Evolutionary conservation across 768 basidiomycete species (phyloP).

Genomic region (Boletus rubescentipes): DNA sequence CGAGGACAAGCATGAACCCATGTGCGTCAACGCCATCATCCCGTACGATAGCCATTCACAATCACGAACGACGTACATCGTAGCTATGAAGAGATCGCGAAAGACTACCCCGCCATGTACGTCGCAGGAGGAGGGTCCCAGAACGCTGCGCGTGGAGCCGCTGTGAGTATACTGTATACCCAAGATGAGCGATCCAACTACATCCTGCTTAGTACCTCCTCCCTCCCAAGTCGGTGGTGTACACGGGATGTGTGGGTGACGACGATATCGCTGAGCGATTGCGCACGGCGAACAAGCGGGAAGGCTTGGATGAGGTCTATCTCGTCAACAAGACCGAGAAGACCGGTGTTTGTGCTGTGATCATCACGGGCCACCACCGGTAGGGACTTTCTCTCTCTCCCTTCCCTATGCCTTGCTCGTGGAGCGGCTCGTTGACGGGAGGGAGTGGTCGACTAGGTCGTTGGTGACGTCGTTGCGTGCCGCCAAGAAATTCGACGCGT

Average conservation of each 20-base stretch:
- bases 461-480: slow-evolving; percentile 88
- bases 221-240: slow-evolving; percentile 85
- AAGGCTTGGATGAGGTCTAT: slow-evolving; percentile 87
- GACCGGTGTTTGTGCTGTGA: slow-evolving; percentile 95
- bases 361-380: slow-evolving; percentile 93
- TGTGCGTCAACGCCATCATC: slow-evolving; percentile 46
- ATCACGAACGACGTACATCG: background rate
- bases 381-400: slow-evolving; percentile 30
- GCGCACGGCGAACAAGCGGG: slow-evolving; percentile 85
- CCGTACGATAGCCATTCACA: background rate
- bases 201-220: slow-evolving; percentile 70
- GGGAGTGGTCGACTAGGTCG: slow-evolving; percentile 49
- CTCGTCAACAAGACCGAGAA: slow-evolving; percentile 82
- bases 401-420: background rate
- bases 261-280: slow-evolving; percentile 89
- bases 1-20: slow-evolving; percentile 79
- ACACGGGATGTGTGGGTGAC: slow-evolving; percentile 91
- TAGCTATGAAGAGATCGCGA: slow-evolving; percentile 88
- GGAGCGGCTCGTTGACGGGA: background rate
- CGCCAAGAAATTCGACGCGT: slow-evolving; percentile 85
- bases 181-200: background rate
- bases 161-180: no score
- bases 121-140: slow-evolving; percentile 98
- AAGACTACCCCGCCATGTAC: slow-evolving; percentile 74
- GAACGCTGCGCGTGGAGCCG: slow-evolving; percentile 94